Evolutionary conservation across 805 yeast species (phyloP).

Genomic region (Schizosaccharomyces octosporus): DNA sequence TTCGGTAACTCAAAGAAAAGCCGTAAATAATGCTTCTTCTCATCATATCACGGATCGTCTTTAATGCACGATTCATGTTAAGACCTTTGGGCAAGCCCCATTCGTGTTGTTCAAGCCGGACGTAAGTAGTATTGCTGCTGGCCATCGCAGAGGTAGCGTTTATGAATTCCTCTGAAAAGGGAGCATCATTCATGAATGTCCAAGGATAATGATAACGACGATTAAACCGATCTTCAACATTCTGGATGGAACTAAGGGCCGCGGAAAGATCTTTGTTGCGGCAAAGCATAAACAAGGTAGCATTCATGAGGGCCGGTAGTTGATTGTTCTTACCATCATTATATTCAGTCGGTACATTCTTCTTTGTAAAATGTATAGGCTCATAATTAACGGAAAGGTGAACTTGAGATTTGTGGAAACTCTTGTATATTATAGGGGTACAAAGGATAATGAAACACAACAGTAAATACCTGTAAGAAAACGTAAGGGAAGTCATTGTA

Average conservation of each 20-base stretch:
- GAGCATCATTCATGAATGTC: conserved; percentile 72
- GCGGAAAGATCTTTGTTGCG: conserved; percentile 38
- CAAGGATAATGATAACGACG: conserved; percentile 57
- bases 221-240: conserved; percentile 64
- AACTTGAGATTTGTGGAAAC: too few relatives aligned
- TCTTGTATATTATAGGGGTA: too few relatives aligned
- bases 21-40: conserved; percentile 35
- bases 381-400: too few relatives aligned
- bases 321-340: not conserved
- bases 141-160: conserved; percentile 25
- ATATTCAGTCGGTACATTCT: too few relatives aligned
- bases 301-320: conserved; percentile 12
- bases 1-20: conserved; percentile 43
- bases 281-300: conserved; percentile 47
- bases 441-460: too few relatives aligned
- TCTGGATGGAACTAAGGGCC: conserved; percentile 36
- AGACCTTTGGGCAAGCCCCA: conserved; percentile 57
- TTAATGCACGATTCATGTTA: conserved; percentile 29
- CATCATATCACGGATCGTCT: conserved; percentile 21
- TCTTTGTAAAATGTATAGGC: too few relatives aligned
- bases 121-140: conserved; percentile 48
- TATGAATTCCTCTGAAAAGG: conserved; percentile 49
- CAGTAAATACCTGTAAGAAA: too few relatives aligned
- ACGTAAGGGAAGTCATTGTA: too few relatives aligned
- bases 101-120: conserved; percentile 46